phyloP scores from a whole-genome alignment of 2,329 filamentous ascomycete species.

The Berkeleyomyces basicola region DNA sequence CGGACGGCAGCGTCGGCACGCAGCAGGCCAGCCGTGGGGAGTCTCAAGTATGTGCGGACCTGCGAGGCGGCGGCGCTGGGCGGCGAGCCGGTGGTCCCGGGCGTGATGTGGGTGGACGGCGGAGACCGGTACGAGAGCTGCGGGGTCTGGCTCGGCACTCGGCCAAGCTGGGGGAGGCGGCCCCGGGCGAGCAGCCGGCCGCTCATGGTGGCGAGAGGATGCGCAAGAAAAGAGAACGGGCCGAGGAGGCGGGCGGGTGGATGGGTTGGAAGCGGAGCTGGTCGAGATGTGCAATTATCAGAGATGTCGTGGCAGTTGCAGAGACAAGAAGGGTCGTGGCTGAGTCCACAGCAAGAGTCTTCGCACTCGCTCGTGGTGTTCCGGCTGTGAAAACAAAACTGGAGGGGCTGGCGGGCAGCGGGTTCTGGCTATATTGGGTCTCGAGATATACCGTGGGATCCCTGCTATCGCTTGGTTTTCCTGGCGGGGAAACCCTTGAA shows the following conservation, averaged over 20 bases:
- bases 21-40: slow-evolving; percentile 52
- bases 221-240: not conserved
- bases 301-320: too few relatives aligned
- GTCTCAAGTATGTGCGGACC: slow-evolving; percentile 29
- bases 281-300: too few relatives aligned
- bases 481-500: not conserved
- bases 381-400: not conserved
- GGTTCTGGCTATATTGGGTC: not conserved
- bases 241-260: not conserved
- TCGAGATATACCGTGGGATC: not conserved
- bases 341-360: not conserved
- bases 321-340: not conserved
- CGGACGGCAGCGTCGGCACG: slow-evolving; percentile 47
- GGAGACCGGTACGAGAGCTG: not conserved
- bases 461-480: not conserved
- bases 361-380: not conserved
- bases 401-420: not conserved
- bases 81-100: not conserved
- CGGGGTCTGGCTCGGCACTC: slow-evolving; percentile 8
- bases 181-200: slow-evolving; percentile 14
- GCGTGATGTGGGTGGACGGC: not conserved
- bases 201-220: slow-evolving; percentile 8
- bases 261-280: too few relatives aligned
- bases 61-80: not conserved
- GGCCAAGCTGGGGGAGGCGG: slow-evolving; percentile 9